A percentile compares a stretch with the other conserved stretches of the same genome.
These are phyloP conservation scores for Durotheca rogersii DNA, from an alignment of 495 filamentous ascomycete species.

Conservation along the genomic window DNA sequence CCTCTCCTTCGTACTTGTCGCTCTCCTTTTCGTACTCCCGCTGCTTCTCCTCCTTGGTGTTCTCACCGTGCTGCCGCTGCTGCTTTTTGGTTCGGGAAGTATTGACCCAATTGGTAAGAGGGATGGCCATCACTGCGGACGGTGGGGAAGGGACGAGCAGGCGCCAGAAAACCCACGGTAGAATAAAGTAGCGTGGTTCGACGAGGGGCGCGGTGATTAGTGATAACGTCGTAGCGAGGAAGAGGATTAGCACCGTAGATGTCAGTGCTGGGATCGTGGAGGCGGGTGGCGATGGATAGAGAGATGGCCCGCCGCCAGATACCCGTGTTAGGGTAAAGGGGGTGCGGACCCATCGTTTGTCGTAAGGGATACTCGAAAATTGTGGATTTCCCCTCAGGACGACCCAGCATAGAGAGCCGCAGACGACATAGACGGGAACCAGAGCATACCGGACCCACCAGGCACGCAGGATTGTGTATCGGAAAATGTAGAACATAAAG, in stretches of 20 bases:
- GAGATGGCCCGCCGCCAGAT: no score
- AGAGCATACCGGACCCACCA: constrained; percentile 65
- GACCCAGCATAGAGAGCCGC: constrained; percentile 63
- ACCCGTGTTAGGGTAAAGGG: no score
- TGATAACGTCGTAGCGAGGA: constrained; percentile 70
- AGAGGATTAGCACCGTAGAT: constrained; percentile 60
- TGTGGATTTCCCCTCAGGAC: constrained; percentile 27
- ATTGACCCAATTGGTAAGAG: background rate
- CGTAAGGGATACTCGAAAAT: background rate
- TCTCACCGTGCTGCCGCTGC: background rate
- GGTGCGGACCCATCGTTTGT: constrained; percentile 8
- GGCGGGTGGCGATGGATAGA: background rate
- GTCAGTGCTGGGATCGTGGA: constrained; percentile 26
- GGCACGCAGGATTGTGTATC: constrained; percentile 69
- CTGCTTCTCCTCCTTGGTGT: no score
- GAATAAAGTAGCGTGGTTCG: constrained; percentile 91
- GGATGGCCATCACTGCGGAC: constrained; percentile 24
- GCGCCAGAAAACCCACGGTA: constrained; percentile 94
- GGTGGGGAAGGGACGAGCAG: constrained; percentile 62
- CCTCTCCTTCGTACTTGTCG: no score
- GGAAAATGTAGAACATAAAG: constrained; percentile 95
- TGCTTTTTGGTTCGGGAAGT: background rate
- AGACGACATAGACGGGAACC: constrained; percentile 55
- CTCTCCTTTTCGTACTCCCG: no score
- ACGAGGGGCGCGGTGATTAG: constrained; percentile 87